These are phyloP conservation scores for Dispira simplex DNA, from an alignment of 192 early-diverging fungal genomes.

Conservation along the genomic window DNA sequence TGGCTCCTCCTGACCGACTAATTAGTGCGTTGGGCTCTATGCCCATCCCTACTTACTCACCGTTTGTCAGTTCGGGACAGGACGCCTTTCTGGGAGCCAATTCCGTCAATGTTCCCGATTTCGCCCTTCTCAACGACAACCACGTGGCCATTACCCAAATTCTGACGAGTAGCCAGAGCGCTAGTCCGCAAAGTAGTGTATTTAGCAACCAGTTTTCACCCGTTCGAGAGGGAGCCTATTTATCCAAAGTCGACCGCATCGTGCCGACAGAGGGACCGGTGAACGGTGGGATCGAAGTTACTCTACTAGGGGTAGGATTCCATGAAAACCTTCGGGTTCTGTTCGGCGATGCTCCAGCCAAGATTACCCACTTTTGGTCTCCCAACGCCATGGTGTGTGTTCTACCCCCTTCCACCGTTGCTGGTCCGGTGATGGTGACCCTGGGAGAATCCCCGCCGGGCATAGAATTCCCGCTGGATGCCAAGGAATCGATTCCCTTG, in stretches of 20 bases:
- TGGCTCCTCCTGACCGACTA: slow-evolving; percentile 1
- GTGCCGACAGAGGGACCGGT: slow-evolving; percentile 75
- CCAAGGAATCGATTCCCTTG: background rate
- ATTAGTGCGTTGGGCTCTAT: background rate
- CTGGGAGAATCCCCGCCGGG: slow-evolving; percentile 22
- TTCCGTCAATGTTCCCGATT: background rate
- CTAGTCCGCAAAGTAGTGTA: slow-evolving; percentile 4
- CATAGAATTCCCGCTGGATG: slow-evolving; percentile 21
- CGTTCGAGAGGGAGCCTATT: slow-evolving; percentile 8
- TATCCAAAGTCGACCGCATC: slow-evolving; percentile 36
- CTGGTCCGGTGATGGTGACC: slow-evolving; percentile 51
- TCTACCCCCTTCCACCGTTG: slow-evolving; percentile 54
- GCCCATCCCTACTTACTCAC: background rate
- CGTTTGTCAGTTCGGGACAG: slow-evolving; percentile 5
- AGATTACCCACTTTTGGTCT: slow-evolving; percentile 63
- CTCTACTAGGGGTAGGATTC: slow-evolving; percentile 71
- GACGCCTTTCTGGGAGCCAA: slow-evolving; percentile 4
- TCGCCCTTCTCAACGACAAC: background rate
- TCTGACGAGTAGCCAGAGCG: background rate
- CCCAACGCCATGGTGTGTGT: slow-evolving; percentile 66
- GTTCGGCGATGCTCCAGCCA: slow-evolving; percentile 64
- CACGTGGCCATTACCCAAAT: slow-evolving; percentile 6
- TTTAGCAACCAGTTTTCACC: slow-evolving; percentile 3
- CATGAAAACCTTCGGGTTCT: slow-evolving; percentile 53
- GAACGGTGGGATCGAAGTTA: slow-evolving; percentile 72